Evolutionary conservation across 2,329 filamentous ascomycete genomes (phyloP).

Genomic region (Hortaea werneckii): DNA sequence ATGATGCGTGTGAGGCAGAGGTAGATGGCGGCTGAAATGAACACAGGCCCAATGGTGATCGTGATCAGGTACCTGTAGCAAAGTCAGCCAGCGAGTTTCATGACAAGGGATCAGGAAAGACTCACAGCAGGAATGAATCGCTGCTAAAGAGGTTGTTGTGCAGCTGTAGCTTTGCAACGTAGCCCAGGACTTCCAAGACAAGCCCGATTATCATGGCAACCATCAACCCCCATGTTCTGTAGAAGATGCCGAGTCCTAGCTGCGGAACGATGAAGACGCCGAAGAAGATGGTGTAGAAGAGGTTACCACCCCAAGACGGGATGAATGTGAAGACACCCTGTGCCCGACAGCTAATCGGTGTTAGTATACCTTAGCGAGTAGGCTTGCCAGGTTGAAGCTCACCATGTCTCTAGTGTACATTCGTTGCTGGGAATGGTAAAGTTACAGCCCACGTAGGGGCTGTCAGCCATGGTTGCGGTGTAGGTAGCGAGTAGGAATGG

Average conservation of each 20-base stretch:
- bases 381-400: neutral
- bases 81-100: slow-evolving; percentile 1
- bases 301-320: slow-evolving; percentile 33
- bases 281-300: slow-evolving; percentile 44
- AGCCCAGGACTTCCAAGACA: slow-evolving; percentile 45
- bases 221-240: slow-evolving; percentile 47
- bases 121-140: slow-evolving; percentile 42
- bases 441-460: slow-evolving; percentile 15
- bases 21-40: slow-evolving; percentile 47
- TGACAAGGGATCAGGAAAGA: neutral
- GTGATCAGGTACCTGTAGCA: slow-evolving; percentile 44
- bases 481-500: too few species aligned
- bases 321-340: slow-evolving; percentile 42
- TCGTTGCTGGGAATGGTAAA: slow-evolving; percentile 6
- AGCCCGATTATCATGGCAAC: slow-evolving; percentile 39
- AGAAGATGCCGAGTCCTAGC: slow-evolving; percentile 38
- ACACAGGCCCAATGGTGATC: slow-evolving; percentile 48
- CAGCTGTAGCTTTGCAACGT: slow-evolving; percentile 45
- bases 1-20: slow-evolving; percentile 49
- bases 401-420: slow-evolving; percentile 21
- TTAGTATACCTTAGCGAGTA: too few species aligned
- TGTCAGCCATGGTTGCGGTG: slow-evolving; percentile 7
- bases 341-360: slow-evolving; percentile 12
- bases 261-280: slow-evolving; percentile 40
- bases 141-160: slow-evolving; percentile 42